Base-by-base conservation (phyloP, 2,329 filamentous ascomycete species). In the Dactylonectria macrodidyma region DNA sequence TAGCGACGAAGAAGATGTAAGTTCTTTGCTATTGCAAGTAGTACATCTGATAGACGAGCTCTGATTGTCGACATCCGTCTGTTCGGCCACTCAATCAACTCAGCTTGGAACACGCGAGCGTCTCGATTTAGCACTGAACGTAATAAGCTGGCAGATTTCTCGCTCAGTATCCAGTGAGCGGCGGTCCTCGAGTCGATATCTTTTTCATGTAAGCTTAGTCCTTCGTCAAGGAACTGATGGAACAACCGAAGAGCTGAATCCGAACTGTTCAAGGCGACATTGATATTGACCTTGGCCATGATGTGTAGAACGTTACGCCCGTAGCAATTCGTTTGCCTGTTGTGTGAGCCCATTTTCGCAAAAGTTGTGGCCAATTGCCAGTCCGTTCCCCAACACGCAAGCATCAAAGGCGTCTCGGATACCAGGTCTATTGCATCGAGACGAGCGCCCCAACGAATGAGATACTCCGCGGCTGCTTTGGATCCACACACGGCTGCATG, bases 251-350 rank as follows among this genome's bases (percentile, higher is more conserved):
- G 26, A 30, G 26, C 26, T 30, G 26, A 30, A 7, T 30, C 26
- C 7, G 26, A 7, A 30, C 26, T 30, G 26, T 30, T 30, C 36
- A 41, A 41, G 10, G 2, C 16, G 3, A 14, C 33, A 8, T 5
- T 24, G 11, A n/a, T n/a, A n/a, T n/a, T n/a, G n/a, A n/a, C 9
- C 9, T 3, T 4, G 6, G 26, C 26, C 26, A 59, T 48, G 2
- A 33, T 3, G 33, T n/a, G 5, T n/a, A 67, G 26, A n/a, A 11
- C 2, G 30, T n/a, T 46, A 30, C 19, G 38, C 19, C 65, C 65
- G 3, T 0, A 1, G 1, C 1, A 3, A 16, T 67, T 41, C 6
- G n/a, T 34, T 22, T 9, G 9, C n/a, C 1, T n/a, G 30, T 1
- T 5, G 4, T 2, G 3, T 26, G 26, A 7, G 3, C 10, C 30